Evolutionary conservation across 108 stramenopile species (phyloP).

Genomic region (Skeletonema menzelii): DNA sequence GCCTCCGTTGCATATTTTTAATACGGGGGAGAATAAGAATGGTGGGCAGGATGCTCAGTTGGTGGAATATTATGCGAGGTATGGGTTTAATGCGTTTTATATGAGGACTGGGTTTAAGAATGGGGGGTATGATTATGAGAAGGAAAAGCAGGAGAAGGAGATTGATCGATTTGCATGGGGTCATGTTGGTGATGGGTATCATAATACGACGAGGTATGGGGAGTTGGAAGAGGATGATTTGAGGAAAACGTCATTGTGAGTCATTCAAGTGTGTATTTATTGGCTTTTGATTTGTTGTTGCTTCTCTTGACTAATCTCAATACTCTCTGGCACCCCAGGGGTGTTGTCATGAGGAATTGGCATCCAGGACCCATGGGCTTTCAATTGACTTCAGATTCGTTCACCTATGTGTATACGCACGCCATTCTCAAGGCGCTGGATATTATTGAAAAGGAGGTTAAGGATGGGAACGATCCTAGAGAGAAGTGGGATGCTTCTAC

Average conservation of each 20-base stretch:
- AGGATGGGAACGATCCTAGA: slow-evolving; percentile 43
- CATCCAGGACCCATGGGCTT: slow-evolving; percentile 59
- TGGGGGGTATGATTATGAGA: slow-evolving; percentile 46
- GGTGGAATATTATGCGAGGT: slow-evolving; percentile 25
- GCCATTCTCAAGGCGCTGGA: slow-evolving; percentile 49
- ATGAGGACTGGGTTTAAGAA: slow-evolving; percentile 23
- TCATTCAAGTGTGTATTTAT: neutral
- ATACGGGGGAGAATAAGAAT: slow-evolving; percentile 9
- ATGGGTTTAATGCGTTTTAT: slow-evolving; percentile 40
- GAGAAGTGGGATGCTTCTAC: slow-evolving; percentile 42
- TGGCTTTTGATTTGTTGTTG: neutral
- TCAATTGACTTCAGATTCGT: slow-evolving; percentile 53
- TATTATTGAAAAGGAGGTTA: slow-evolving; percentile 38
- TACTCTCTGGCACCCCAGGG: neutral
- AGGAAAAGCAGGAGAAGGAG: slow-evolving; percentile 17
- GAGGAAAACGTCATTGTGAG: slow-evolving; percentile 20
- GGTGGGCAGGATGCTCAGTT: slow-evolving; percentile 11
- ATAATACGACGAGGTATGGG: slow-evolving; percentile 51
- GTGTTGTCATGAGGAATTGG: slow-evolving; percentile 53
- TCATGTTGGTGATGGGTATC: slow-evolving; percentile 47
- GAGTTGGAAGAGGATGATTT: slow-evolving; percentile 40
- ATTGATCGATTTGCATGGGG: slow-evolving; percentile 47
- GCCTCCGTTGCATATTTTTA: slow-evolving; percentile 43
- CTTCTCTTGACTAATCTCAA: neutral
- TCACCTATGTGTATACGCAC: slow-evolving; percentile 51